Evolutionary conservation across 768 basidiomycete species (phyloP).

Genomic region (Lentinula raphanica): DNA sequence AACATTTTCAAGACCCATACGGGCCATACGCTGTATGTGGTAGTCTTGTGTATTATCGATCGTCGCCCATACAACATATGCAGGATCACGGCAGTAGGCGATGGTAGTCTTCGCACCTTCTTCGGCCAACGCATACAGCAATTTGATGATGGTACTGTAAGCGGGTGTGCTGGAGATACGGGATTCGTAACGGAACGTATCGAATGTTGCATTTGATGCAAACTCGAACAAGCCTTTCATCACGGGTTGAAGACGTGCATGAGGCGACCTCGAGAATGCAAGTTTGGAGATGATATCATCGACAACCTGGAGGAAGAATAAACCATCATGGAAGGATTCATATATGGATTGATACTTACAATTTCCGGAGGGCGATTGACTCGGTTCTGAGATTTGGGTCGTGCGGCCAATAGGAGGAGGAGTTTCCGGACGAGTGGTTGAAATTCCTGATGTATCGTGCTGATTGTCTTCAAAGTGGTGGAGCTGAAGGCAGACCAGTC

Average conservation of each 20-base stretch:
- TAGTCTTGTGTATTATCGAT: constrained; percentile 4
- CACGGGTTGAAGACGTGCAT: not conserved
- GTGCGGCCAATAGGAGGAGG: not conserved
- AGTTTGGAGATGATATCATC: not conserved
- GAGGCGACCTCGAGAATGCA: not conserved
- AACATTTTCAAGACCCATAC: constrained; percentile 5
- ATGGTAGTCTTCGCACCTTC: not conserved
- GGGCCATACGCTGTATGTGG: not conserved
- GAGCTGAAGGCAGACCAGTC: not conserved
- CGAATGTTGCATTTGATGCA: not conserved
- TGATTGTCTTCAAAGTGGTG: not conserved
- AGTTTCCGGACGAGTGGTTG: not conserved
- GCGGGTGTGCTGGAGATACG: constrained; percentile 5
- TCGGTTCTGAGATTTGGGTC: not conserved
- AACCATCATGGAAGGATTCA: not conserved
- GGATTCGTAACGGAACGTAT: not conserved
- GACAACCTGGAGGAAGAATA: not conserved
- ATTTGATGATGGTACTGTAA: no score
- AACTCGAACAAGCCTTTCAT: not conserved
- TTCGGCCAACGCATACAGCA: constrained; percentile 1
- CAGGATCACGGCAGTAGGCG: not conserved
- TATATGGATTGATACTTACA: not conserved
- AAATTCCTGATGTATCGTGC: not conserved
- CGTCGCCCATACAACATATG: not conserved
- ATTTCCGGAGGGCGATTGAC: not conserved